Evolutionary conservation across 345 rosid genomes (phyloP).

Genomic region (Kernera saxatilis): DNA sequence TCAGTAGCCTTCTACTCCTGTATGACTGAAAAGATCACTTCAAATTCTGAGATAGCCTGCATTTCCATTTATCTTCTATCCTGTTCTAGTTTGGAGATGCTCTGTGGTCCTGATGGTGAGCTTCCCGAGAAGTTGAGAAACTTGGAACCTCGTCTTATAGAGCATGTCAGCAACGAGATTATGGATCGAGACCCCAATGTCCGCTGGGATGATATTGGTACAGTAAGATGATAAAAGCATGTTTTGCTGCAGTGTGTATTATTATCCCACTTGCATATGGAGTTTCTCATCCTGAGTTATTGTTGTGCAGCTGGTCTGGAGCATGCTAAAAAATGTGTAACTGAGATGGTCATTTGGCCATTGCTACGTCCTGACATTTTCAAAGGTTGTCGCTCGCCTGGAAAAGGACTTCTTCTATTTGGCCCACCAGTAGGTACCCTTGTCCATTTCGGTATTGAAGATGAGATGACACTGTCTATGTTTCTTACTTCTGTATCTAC

Average conservation of each 20-base stretch:
- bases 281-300: conserved; percentile 24
- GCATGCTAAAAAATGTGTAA: conserved; percentile 97
- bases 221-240: conserved; percentile 12
- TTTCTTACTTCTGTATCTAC: conserved; percentile 10
- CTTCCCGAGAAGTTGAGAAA: conserved; percentile 93
- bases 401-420: conserved; percentile 97
- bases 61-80: background rate
- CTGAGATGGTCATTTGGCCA: conserved; percentile 99
- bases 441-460: conserved; percentile 8
- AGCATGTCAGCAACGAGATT: conserved; percentile 95
- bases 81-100: conserved; percentile 70
- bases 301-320: conserved; percentile 82
- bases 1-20: background rate
- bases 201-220: conserved; percentile 98
- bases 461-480: conserved; percentile 1
- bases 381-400: conserved; percentile 96
- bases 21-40: background rate
- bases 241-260: background rate
- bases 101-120: conserved; percentile 97
- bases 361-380: conserved; percentile 93
- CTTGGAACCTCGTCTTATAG: conserved; percentile 93
- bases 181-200: conserved; percentile 97
- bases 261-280: conserved; percentile 4
- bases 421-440: conserved; percentile 80
- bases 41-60: background rate